A percentile compares a stretch with the other conserved stretches of the same genome.
Conservation (phyloP, 1,139 yeast species). For the Komagataea norvegica region DNA sequence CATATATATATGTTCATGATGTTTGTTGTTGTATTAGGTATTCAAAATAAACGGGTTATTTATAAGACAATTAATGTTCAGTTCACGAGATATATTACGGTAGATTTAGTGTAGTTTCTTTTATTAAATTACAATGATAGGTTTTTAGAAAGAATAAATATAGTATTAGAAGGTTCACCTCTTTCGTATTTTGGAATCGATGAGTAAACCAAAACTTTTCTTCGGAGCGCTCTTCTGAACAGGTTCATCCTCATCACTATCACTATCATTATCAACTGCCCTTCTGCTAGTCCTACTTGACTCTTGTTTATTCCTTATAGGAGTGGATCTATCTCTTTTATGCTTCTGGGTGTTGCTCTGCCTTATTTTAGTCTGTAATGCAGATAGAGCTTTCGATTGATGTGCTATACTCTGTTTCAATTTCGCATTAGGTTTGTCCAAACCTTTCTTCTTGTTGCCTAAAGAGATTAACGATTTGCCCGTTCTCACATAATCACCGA, state of each 20-base stretch:
- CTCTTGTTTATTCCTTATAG: conserved; percentile 1
- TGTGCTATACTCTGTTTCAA: conserved; percentile 4
- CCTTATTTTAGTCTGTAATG: conserved; percentile 23
- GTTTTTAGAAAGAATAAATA: too few species aligned
- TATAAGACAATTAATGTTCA: too few species aligned
- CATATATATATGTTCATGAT: too few species aligned
- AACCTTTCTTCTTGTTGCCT: conserved; percentile 17
- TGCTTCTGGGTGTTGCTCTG: conserved; percentile 8
- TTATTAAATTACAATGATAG: too few species aligned
- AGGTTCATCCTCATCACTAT: conserved; percentile 23
- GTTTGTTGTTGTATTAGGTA: too few species aligned
- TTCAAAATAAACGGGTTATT: too few species aligned
- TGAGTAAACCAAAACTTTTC: conserved; percentile 19
- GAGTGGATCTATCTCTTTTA: conserved; percentile 3
- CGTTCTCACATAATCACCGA: conserved; percentile 24
- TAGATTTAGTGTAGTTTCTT: too few species aligned
- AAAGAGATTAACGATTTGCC: conserved; percentile 20
- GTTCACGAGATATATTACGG: too few species aligned
- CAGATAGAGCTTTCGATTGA: conserved; percentile 22
- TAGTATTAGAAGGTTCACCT: too few species aligned
- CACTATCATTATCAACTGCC: conserved; percentile 12
- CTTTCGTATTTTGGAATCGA: conserved; percentile 22
- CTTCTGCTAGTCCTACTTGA: conserved; percentile 1
- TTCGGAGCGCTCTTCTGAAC: conserved; percentile 18
- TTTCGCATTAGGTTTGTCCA: conserved; percentile 13